Base-by-base conservation (phyloP, 371 early-diverging fungal species). In the Mucor sp. region DNA sequence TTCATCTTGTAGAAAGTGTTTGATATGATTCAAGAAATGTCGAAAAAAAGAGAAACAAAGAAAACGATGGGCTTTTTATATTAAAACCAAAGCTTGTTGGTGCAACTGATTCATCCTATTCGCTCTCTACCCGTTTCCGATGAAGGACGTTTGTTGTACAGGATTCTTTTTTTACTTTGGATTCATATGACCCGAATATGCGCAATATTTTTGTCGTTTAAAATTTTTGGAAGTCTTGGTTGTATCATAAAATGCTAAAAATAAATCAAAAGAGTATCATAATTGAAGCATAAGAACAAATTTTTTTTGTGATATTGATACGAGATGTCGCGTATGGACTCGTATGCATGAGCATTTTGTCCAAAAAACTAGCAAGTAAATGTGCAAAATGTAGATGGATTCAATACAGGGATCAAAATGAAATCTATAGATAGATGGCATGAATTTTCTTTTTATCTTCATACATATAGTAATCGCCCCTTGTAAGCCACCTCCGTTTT, bases 161-260 rank as follows among this genome's bases (percentile, higher is more conserved):
- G 50, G 27, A 37, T 43, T 55, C 57, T 56, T 63, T 55, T 62
- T 62, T 62, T 63, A 63, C 63, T 50, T 61, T 55, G 59, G 28
- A 65, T 65, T 65, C 65, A 65, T 43, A 44, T 65, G 65, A 65
- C 65, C 65, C 32, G 57, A 23, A 64, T 57, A 64, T 58, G 58
- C 64, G 58, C 57, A 64, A 37, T 8, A 11, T 19, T 48, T 65
- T 58, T 64, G 33, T 64, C 58, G 17, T 57, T 64, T 47, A 50
- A 21, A 50, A 50, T 25, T 50, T 25, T 37, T 37, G 21, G 25
- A 50, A 50, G 50, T 50, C 44, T 44, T 44, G 25, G 50, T 23
- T 50, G 25, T 50, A 50, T 50, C 21, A 23, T 23, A 23, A 50
- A 50, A 50, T 50, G 57, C 57, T 30, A 56, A 56, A 56, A 56